Evolutionary conservation across 805 yeast species (phyloP).

Genomic region (Cyberlindnera lachancei): DNA sequence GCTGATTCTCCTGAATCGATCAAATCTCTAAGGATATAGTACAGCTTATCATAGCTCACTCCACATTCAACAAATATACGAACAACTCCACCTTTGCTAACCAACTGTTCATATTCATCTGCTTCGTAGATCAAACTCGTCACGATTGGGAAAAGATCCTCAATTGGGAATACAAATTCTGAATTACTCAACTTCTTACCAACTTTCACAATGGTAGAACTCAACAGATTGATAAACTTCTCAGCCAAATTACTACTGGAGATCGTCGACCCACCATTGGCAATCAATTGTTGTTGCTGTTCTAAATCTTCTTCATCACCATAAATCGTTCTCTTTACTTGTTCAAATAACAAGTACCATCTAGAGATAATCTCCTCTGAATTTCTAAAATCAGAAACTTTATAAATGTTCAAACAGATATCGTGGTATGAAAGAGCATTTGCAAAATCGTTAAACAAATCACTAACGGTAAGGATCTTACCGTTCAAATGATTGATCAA

Average conservation of each 20-base stretch:
- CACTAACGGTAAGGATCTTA: slow-evolving; percentile 63
- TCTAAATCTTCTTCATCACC: slow-evolving; percentile 1
- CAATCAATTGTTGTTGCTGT: neutral
- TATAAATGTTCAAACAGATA: slow-evolving; percentile 68
- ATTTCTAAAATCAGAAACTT: slow-evolving; percentile 78
- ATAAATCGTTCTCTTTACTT: slow-evolving; percentile 10
- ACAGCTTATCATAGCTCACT: slow-evolving; percentile 54
- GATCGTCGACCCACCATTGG: neutral
- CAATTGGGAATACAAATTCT: slow-evolving; percentile 76
- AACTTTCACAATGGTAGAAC: slow-evolving; percentile 28
- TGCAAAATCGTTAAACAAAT: slow-evolving; percentile 77
- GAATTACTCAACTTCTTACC: slow-evolving; percentile 62
- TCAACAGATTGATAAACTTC: slow-evolving; percentile 13
- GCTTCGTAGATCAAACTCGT: slow-evolving; percentile 40
- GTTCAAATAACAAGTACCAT: slow-evolving; percentile 67
- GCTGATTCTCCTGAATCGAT: slow-evolving; percentile 50
- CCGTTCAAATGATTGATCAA: slow-evolving; percentile 51
- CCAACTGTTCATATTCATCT: slow-evolving; percentile 29
- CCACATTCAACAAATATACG: slow-evolving; percentile 61
- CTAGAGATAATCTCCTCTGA: slow-evolving; percentile 73
- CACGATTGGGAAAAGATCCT: slow-evolving; percentile 58
- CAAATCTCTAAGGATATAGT: slow-evolving; percentile 54
- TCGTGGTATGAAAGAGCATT: slow-evolving; percentile 86
- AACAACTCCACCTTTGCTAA: slow-evolving; percentile 41
- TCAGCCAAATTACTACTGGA: slow-evolving; percentile 8